Evolutionary conservation across 1,284 basidiomycete species (phyloP), one percentile per base, ranked within the genome.

Genomic region (Chondrostereum purpureum): DNA sequence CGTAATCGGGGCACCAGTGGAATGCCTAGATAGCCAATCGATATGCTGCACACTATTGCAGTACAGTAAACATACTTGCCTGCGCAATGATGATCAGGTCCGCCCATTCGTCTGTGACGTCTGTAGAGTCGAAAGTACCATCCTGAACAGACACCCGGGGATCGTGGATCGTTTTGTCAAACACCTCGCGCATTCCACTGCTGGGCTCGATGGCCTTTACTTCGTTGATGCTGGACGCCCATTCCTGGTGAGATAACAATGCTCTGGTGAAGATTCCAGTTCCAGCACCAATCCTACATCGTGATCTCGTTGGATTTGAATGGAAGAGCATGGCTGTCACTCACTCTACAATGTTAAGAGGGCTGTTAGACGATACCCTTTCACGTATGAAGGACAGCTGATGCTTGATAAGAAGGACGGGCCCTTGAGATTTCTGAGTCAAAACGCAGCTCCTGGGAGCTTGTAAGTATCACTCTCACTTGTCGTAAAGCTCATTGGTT

Each of bases 261-360:
- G 85, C 83, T 13, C 87, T 77, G 17, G 88, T 89, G 60, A 88
- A 90, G 41, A 90, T 76, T 3, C 87, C 88, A 2, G 87, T 88
- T 22, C 88, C 88, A 27, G 80, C 63, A 20, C 87, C 82, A 35
- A 87, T 67, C 56, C 83, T 85, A 53, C 17, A 20, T 11, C 42
- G 20, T 10, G 12, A 19, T 10, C 27, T 42, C 10, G 36, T 21
- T 8, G 14, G 6, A 19, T 17, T 36, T 37, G 10, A 20, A 12
- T 45, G 40, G 20, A 17, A 20, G 19, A 42, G 22, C 10, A 20
- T 21, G 44, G 27, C n/a, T 14, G 13, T 14, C 31, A 61, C 78
- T 50, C 54, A 86, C 86, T 89, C 86, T 47, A 80, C 76, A 24
- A 89, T 63, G 47, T 84, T 83, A 10, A 85, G 55, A 2, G 70